These are phyloP conservation scores for Asparagopsis taxiformis DNA, from an alignment of 31 red algal species.

Conservation along the genomic window DNA sequence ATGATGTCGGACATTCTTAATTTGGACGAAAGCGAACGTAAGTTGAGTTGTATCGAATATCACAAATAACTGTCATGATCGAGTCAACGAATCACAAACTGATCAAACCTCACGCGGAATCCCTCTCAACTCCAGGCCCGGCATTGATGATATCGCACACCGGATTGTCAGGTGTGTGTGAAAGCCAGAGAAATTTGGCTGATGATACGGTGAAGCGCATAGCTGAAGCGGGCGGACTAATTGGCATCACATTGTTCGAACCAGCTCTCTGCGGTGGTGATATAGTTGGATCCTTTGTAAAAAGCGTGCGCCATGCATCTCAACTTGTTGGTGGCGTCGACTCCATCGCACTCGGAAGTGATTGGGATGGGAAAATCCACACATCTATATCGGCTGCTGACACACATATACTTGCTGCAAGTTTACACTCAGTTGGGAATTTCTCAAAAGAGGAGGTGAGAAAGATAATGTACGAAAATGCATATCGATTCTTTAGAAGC, in stretches of 20 bases:
- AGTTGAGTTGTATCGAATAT: not conserved
- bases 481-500: not conserved
- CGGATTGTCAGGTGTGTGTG: slow-evolving; percentile 21
- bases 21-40: slow-evolving; percentile 8
- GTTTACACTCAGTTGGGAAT: slow-evolving; percentile 54
- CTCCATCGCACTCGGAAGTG: slow-evolving; percentile 27
- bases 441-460: slow-evolving; percentile 5
- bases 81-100: no score
- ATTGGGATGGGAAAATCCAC: slow-evolving; percentile 21
- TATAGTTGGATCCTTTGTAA: slow-evolving; percentile 20
- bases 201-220: slow-evolving; percentile 14
- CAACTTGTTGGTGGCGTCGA: slow-evolving; percentile 9
- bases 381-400: slow-evolving; percentile 13
- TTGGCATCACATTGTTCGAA: slow-evolving; percentile 25
- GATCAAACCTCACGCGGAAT: no score
- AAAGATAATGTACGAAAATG: slow-evolving; percentile 20
- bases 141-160: slow-evolving; percentile 27
- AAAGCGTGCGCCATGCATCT: slow-evolving; percentile 10
- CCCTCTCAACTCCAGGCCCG: no score
- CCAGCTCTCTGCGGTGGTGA: slow-evolving; percentile 34
- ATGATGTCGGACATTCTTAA: slow-evolving; percentile 18
- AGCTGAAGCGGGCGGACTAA: slow-evolving; percentile 14
- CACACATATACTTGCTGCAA: slow-evolving; percentile 2
- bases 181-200: slow-evolving; percentile 21
- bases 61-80: not conserved